phyloP scores from a whole-genome alignment of 192 early-diverging fungal species.

The Piromyces finnis region DNA sequence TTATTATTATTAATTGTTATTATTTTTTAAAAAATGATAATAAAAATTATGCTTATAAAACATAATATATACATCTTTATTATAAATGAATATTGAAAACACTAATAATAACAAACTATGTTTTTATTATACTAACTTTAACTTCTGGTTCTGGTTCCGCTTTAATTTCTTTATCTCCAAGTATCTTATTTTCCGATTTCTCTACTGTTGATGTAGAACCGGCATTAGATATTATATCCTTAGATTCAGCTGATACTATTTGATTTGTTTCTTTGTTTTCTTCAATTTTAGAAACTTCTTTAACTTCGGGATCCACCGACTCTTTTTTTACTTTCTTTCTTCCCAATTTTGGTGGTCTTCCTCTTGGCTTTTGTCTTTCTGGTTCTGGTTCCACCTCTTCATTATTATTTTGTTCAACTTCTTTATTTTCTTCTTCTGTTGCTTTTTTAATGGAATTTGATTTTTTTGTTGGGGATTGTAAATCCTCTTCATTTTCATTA shows the following conservation, averaged over 20 bases:
- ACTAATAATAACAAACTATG: no score
- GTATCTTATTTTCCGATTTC: not conserved
- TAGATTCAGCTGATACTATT: not conserved
- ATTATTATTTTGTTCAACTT: no score
- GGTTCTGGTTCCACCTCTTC: not conserved
- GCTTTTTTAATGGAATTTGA: no score
- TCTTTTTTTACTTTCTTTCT: not conserved
- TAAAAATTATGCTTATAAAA: no score
- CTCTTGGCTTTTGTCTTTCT: not conserved
- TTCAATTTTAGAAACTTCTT: not conserved
- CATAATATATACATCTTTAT: no score
- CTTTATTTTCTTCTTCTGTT: no score
- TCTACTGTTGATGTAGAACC: not conserved
- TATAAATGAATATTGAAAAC: no score
- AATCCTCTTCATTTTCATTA: not conserved
- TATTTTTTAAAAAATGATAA: no score
- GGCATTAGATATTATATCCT: not conserved
- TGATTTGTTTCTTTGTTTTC: not conserved
- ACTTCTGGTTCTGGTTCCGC: not conserved
- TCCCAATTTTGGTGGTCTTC: not conserved
- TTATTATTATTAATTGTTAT: no score
- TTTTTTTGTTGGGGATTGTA: not conserved
- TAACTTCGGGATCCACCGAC: not conserved
- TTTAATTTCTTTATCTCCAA: not conserved
- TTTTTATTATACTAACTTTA: no score